Conservation (phyloP, 805 yeast species). For the Kazachstania viticola region DNA sequence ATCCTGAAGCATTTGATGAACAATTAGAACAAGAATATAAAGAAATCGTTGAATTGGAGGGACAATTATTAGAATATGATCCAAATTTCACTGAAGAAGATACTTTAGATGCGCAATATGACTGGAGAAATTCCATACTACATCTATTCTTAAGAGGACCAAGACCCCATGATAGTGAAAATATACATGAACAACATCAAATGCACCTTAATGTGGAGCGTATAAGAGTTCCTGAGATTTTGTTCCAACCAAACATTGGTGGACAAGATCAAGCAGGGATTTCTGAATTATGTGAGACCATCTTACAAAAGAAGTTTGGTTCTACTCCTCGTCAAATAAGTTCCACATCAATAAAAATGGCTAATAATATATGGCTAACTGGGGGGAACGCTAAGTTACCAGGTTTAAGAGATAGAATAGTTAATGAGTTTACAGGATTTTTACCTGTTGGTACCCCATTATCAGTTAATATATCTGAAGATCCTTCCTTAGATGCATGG, state of each 20-base stretch:
- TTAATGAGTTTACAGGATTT: constrained; percentile 53
- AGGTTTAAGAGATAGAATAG: constrained; percentile 58
- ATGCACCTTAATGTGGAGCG: constrained; percentile 85
- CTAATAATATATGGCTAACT: constrained; percentile 61
- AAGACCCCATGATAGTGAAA: constrained; percentile 69
- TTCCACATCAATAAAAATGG: constrained; percentile 14
- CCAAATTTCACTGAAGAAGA: constrained; percentile 80
- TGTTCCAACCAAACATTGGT: constrained; percentile 87
- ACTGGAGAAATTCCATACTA: constrained; percentile 70
- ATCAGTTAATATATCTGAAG: constrained; percentile 47
- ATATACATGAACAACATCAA: constrained; percentile 80
- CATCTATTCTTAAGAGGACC: constrained; percentile 90
- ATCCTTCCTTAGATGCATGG: constrained; percentile 82
- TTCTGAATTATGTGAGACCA: constrained; percentile 60
- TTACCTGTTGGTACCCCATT: constrained; percentile 60
- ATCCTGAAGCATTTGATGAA: constrained; percentile 55
- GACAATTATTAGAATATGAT: constrained; percentile 67
- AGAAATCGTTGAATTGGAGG: constrained; percentile 52
- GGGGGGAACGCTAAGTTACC: constrained; percentile 72
- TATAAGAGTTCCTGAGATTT: constrained; percentile 80
- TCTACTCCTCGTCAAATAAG: constrained; percentile 39
- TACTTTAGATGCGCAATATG: constrained; percentile 66
- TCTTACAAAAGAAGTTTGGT: constrained; percentile 50
- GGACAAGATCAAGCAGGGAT: constrained; percentile 95
- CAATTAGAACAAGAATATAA: constrained; percentile 64